Evolutionary conservation across 2,329 filamentous ascomycete genomes (phyloP).

Genomic region (Xylaria hypoxylon): DNA sequence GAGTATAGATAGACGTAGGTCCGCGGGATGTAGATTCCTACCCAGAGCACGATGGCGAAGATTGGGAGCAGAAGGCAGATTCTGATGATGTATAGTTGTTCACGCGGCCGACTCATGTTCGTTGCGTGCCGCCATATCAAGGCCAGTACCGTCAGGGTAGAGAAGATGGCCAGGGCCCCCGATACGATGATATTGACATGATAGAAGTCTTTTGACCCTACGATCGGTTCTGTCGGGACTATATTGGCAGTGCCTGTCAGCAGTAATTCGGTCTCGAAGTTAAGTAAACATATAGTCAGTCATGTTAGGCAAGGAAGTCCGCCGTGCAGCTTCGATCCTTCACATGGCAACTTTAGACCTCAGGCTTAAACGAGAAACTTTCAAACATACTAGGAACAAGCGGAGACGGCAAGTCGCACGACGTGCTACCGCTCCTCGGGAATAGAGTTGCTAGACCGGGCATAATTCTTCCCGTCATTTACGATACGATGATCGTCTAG

Average conservation of each 20-base stretch:
- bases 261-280: not conserved
- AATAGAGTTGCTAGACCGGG: conserved; percentile 7
- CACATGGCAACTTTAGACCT: not conserved
- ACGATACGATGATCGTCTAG: not conserved
- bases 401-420: conserved; percentile 30
- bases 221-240: conserved; percentile 38
- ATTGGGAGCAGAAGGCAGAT: conserved; percentile 56
- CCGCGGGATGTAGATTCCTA: conserved; percentile 54
- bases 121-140: conserved; percentile 54
- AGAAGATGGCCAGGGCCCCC: conserved; percentile 51
- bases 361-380: not conserved
- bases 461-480: conserved; percentile 19
- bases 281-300: not conserved
- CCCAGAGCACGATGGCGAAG: conserved; percentile 55
- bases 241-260: conserved; percentile 16
- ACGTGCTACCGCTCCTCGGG: conserved; percentile 5
- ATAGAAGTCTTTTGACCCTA: conserved; percentile 39
- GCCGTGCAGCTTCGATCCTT: not conserved
- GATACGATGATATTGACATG: conserved; percentile 54
- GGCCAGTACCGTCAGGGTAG: conserved; percentile 47
- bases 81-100: conserved; percentile 58
- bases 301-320: not conserved
- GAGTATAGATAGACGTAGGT: conserved; percentile 55
- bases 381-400: conserved; percentile 32
- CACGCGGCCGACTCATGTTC: conserved; percentile 55